phyloP scores from a whole-genome alignment of 192 early-diverging fungal genomes.

The Podila verticillata region DNA sequence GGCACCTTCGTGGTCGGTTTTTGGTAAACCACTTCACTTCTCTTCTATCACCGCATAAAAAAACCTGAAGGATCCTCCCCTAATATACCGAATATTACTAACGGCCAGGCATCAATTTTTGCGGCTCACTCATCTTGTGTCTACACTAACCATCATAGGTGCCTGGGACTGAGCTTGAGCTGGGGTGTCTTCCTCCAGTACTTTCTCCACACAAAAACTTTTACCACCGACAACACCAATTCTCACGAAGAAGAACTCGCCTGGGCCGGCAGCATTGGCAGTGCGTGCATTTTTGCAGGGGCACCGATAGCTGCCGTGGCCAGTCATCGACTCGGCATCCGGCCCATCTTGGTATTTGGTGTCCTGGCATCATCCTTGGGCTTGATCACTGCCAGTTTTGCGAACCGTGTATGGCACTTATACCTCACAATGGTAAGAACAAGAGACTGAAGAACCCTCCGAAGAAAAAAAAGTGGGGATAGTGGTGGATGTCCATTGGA shows the following conservation, averaged over 20 bases:
- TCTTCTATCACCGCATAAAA: neutral
- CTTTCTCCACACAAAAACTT: constrained; percentile 3
- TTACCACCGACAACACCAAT: neutral
- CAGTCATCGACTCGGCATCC: neutral
- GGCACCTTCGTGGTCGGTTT: constrained; percentile 12
- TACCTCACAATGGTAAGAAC: constrained; percentile 14
- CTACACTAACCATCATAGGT: neutral
- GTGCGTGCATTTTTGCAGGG: constrained; percentile 14
- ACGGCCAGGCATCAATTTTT: no score
- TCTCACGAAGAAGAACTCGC: neutral
- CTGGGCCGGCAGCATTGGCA: constrained; percentile 21
- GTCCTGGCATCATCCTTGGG: constrained; percentile 2
- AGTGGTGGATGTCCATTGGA: no score
- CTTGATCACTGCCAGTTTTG: constrained; percentile 15
- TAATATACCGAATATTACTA: no score
- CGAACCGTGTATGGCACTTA: constrained; percentile 8
- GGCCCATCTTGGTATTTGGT: constrained; percentile 1
- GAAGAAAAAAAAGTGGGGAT: neutral
- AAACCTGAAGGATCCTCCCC: no score
- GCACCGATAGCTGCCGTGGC: constrained; percentile 8
- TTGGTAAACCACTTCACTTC: neutral
- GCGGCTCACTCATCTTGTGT: no score
- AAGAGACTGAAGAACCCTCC: neutral
- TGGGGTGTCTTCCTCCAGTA: constrained; percentile 28
- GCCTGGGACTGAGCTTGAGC: constrained; percentile 9